Evolutionary conservation across 2,329 filamentous ascomycete genomes (phyloP).

Genomic region (Aspergillus pseudonomiae): DNA sequence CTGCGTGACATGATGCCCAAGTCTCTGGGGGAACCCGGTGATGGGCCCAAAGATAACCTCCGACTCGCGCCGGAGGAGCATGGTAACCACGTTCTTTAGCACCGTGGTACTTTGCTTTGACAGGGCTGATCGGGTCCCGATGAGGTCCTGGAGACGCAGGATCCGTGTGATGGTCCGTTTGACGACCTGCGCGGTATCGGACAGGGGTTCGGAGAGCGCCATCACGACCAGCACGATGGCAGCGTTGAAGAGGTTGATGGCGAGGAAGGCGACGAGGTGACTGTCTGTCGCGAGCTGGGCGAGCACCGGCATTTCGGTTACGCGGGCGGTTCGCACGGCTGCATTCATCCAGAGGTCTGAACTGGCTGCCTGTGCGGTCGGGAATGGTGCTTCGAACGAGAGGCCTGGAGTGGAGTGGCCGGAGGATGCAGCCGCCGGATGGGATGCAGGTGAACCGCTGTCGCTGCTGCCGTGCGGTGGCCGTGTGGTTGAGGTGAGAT

Average conservation of each 20-base stretch:
- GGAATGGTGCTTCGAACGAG: constrained; percentile 9
- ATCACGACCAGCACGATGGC: constrained; percentile 48
- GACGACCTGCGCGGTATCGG: constrained; percentile 45
- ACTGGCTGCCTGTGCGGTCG: constrained; percentile 12
- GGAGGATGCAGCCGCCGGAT: background rate
- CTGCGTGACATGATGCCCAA: constrained; percentile 1
- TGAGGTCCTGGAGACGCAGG: constrained; percentile 43
- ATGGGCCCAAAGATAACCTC: constrained; percentile 28
- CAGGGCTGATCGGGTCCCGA: constrained; percentile 37
- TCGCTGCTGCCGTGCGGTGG: constrained; percentile 6
- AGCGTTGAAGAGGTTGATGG: constrained; percentile 51
- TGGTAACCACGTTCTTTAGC: constrained; percentile 27
- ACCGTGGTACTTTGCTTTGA: constrained; percentile 38
- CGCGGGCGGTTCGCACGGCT: constrained; percentile 43
- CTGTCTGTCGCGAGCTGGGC: constrained; percentile 44
- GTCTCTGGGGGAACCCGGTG: background rate
- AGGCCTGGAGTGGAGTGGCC: background rate
- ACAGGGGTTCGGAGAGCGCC: constrained; percentile 47
- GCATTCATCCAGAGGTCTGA: constrained; percentile 35
- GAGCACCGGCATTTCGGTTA: constrained; percentile 37
- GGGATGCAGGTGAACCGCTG: background rate
- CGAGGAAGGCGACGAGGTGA: constrained; percentile 50
- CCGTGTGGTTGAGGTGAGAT: constrained; percentile 23
- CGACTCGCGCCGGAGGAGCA: constrained; percentile 30
- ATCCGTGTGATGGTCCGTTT: constrained; percentile 49